Evolutionary conservation across 208 protist genomes (phyloP), one percentile per base, ranked within the genome.

Genomic region (Leishmania gerbilli): DNA sequence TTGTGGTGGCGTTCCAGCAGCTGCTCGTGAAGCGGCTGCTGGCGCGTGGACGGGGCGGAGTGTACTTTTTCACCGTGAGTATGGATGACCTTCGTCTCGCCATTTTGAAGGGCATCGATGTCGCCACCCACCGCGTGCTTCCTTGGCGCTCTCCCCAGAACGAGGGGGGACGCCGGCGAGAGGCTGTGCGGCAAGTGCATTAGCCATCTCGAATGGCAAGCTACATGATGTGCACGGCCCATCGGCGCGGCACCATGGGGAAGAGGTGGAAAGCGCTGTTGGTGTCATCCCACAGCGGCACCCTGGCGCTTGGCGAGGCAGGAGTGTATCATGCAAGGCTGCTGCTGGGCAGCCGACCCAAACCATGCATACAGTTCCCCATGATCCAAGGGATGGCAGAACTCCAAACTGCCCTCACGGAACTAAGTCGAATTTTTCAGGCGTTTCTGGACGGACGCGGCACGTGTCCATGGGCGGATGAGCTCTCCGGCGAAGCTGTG

Each of bases 21-120:
- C 62, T 94, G 11, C 98, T 99, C 80, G 94, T 95, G 78, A 76
- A 86, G 51, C 40, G 89, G 67, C 86, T 99, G 3, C 65, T 98
- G 27, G 79, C 45, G 7, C 76, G 74, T 31, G 98, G 97, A 40
- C 88, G 91, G 8, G 64, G 74, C 1, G 97, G 97, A 55, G 58
- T 99, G 45, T 98, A 99, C 82, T 97, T 99, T 60, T 99, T 99
- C 88, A 99, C 97, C 24, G 85, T 99, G 69, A 99, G 99, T 85
- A 87, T 95, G 8, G 98, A 99, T 49, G 74, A 80, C 27, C 77
- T 95, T 13, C 42, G 42, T 45, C 87, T 85, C 19, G 49, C 89
- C 40, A 91, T 98, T 58, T 42, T 98, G 2, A 88, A 96, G 55
- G 88, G 85, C 15, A 74, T 96, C 9, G 51, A 90, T 42, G 76